Base-by-base conservation (phyloP, 768 basidiomycete species). In the Serpula lacrymans region DNA sequence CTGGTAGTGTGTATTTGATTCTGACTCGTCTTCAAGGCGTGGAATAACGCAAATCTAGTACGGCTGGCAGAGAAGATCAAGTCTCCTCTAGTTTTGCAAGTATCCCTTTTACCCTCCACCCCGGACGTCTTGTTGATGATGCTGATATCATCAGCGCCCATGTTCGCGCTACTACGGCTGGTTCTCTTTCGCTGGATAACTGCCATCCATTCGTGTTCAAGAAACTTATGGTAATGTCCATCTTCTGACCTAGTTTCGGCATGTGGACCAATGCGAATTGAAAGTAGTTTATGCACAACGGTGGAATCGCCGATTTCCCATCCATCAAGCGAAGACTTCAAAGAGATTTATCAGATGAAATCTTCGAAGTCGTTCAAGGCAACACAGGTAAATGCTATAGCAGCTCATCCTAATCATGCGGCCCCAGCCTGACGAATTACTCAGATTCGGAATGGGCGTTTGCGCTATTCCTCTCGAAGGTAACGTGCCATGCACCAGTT, bases 371-470 rank as follows among this genome's bases (percentile, higher is more conserved):
- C 51, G 92, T 94, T 1, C 82, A 87, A 42, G 96, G 96, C 39
- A 94, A 97, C 55, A 98, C 96, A 20, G 90, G 89, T 86, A 44
- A 39, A 69, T 50, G 23, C 20, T 28, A 7, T 12, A 6, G 23
- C 12, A 13, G 29, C 10, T 22, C 13, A 33, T 23, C 13, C 14
- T 30, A 12, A n/a, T 25, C 10, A 26, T 21, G 31, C 37, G 35
- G 18, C 29, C 24, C 20, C 17, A 24, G 33, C 20, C 39, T 31
- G 31, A 41, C 34, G 23, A 27, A 22, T 11, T 33, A 37, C 34
- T 42, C 48, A 86, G 95, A 99, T 64, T 94, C 91, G 3, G 94
- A 99, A 70, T 97, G 94, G 93, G 85, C 90, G 5, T 99, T 98
- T 58, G 93, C 89, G 6, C 65, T 95, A 37, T 88, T 94, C 60